Base-by-base conservation (phyloP, 345 rosid genomes). In the Dipteronia dyeriana region DNA sequence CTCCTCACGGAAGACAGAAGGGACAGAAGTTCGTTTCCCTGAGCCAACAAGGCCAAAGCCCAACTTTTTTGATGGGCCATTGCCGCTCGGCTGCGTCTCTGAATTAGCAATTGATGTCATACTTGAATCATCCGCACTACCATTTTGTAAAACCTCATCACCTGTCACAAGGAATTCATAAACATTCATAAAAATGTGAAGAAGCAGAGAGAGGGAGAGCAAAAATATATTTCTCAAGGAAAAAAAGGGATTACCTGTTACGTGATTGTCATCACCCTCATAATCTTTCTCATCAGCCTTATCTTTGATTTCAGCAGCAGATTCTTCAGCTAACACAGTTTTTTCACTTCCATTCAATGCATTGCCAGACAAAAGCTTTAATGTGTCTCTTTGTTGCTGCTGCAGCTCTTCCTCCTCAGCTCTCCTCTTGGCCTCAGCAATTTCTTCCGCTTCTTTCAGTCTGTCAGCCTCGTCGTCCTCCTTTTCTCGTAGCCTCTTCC, bases 21-120 rank as follows among this genome's bases (percentile, higher is more conserved):
- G 99, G 26, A 96, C 97, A 64, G 97, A 82, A 20, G 98, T 86
- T 78, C 97, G 86, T 78, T 91, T 96, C 74, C 98, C 99, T 38
- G 95, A 92, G 56, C 98, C 98, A 71, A 92, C 92, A 62, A 96
- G 91, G 85, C 99, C 98, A 86, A 96, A 96, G 51, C 99, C 99
- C 86, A 92, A 75, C 79, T 94, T 96, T 80, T 87, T 94, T 25
- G 88, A 79, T 31, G 94, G 95, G 23, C 85, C 92, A 85, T 78
- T 85, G 70, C 78, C 82, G 78, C 82, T 80, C 65, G 80, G 91
- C 59, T 78, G 87, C 20, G 78, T 29, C 73, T 94, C 97, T 45
- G 92, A 76, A 70, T 88, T 86, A 80, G 79, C 79, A 82, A 75
- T 68, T 23, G 75, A 57, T 68, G 86, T 29, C 82, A 74, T 67